These are phyloP conservation scores for Periconia macrospinosa DNA, from an alignment of 2,329 filamentous ascomycete species.

Conservation along the genomic window DNA sequence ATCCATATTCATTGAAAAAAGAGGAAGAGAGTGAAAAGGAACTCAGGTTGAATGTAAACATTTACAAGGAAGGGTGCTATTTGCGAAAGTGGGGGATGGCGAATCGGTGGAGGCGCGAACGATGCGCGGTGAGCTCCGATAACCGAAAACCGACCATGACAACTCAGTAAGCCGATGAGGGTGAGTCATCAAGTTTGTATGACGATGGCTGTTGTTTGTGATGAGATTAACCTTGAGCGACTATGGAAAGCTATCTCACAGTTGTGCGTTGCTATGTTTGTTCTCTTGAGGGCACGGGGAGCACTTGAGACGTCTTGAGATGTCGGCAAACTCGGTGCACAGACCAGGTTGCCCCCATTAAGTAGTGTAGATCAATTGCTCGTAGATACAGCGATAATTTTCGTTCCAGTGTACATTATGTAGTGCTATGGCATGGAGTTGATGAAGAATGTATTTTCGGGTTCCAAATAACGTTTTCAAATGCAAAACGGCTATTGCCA, in stretches of 20 bases:
- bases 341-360: too few relatives aligned
- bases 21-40: background rate
- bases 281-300: too few relatives aligned
- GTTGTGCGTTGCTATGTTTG: too few relatives aligned
- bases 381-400: too few relatives aligned
- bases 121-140: slow-evolving; percentile 28
- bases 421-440: too few relatives aligned
- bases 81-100: slow-evolving; percentile 41
- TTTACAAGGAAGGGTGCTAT: slow-evolving; percentile 26
- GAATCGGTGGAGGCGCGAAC: slow-evolving; percentile 26
- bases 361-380: too few relatives aligned
- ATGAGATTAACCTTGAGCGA: background rate
- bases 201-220: background rate
- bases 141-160: slow-evolving; percentile 12
- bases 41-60: slow-evolving; percentile 19
- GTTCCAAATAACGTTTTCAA: too few relatives aligned
- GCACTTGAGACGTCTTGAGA: too few relatives aligned
- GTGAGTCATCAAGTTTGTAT: background rate
- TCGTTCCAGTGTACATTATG: too few relatives aligned
- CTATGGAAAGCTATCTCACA: background rate
- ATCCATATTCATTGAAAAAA: slow-evolving; percentile 26
- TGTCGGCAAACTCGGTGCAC: too few relatives aligned
- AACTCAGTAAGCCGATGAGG: background rate
- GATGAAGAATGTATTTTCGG: too few relatives aligned
- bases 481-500: too few relatives aligned